phyloP scores from a whole-genome alignment of 2,329 filamentous ascomycete species.

The Didymella arachidicola region DNA sequence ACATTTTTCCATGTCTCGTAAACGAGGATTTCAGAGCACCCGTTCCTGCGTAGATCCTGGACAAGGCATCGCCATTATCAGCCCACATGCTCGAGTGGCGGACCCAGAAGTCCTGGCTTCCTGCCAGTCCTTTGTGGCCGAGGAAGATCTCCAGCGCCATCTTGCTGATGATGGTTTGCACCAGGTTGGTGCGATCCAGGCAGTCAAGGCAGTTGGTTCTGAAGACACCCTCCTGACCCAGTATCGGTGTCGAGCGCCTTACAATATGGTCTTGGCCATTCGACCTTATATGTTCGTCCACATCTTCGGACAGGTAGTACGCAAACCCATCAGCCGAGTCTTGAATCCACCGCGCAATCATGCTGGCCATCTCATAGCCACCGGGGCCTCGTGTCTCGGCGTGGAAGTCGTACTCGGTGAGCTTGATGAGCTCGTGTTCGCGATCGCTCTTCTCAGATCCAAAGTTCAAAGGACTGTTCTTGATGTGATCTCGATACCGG shows the following conservation, averaged over 20 bases:
- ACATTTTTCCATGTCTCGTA: slow-evolving; percentile 94
- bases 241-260: slow-evolving; percentile 67
- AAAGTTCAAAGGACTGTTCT: slow-evolving; percentile 73
- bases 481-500: slow-evolving; percentile 80
- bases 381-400: slow-evolving; percentile 86
- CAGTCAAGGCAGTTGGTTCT: slow-evolving; percentile 96
- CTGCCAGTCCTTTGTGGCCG: slow-evolving; percentile 71
- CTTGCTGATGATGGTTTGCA: slow-evolving; percentile 93
- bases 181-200: slow-evolving; percentile 91
- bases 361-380: slow-evolving; percentile 89
- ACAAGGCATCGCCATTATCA: slow-evolving; percentile 93
- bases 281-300: slow-evolving; percentile 60
- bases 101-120: slow-evolving; percentile 85
- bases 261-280: slow-evolving; percentile 53
- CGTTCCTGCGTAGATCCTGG: slow-evolving; percentile 95
- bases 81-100: slow-evolving; percentile 94
- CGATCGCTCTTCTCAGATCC: slow-evolving; percentile 61
- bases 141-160: slow-evolving; percentile 91
- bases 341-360: slow-evolving; percentile 80
- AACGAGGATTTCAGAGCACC: slow-evolving; percentile 96
- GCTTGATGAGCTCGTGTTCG: slow-evolving; percentile 77
- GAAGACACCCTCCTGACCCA: slow-evolving; percentile 96
- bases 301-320: slow-evolving; percentile 85
- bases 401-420: slow-evolving; percentile 95
- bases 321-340: slow-evolving; percentile 85